Evolutionary conservation across 345 rosid genomes (phyloP).

Genomic region (Psidium guajava): DNA sequence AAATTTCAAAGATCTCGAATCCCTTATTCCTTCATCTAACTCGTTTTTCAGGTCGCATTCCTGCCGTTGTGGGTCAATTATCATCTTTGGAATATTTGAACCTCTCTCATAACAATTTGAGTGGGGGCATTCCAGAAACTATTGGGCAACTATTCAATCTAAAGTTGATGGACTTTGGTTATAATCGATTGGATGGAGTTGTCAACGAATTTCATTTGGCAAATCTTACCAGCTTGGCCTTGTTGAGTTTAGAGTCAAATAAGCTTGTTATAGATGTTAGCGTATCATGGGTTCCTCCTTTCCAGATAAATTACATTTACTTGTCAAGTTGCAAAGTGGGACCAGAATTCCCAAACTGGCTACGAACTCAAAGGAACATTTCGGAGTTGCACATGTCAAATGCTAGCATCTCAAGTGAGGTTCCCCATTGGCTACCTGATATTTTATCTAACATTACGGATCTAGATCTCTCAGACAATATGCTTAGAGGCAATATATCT

Average conservation of each 20-base stretch:
- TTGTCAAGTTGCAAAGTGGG: not conserved
- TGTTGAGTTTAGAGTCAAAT: fast-evolving
- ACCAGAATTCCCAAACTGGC: not conserved
- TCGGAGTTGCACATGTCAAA: fast-evolving
- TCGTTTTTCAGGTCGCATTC: conserved; percentile 19
- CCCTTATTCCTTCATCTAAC: not conserved
- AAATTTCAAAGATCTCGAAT: not conserved
- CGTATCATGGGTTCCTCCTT: not conserved
- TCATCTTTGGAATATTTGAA: not conserved
- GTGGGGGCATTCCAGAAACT: conserved; percentile 13
- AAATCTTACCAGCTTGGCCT: conserved; percentile 2
- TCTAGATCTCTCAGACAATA: not conserved
- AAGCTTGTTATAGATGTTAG: not conserved
- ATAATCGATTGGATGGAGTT: conserved; percentile 6
- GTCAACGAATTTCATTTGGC: conserved; percentile 9
- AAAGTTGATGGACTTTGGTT: not conserved
- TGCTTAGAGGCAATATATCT: not conserved
- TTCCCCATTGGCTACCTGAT: not conserved
- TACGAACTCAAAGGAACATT: not conserved
- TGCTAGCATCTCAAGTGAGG: not conserved
- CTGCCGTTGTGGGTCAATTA: not conserved
- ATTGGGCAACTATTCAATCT: conserved; percentile 1
- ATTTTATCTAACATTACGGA: not conserved
- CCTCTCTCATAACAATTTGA: not conserved
- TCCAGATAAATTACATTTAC: fast-evolving